Percentiles rank a stretch among this genome's conserved stretches.
phyloP scores from a whole-genome alignment of 2,329 filamentous ascomycete genomes.

The Arthroderma uncinatum region DNA sequence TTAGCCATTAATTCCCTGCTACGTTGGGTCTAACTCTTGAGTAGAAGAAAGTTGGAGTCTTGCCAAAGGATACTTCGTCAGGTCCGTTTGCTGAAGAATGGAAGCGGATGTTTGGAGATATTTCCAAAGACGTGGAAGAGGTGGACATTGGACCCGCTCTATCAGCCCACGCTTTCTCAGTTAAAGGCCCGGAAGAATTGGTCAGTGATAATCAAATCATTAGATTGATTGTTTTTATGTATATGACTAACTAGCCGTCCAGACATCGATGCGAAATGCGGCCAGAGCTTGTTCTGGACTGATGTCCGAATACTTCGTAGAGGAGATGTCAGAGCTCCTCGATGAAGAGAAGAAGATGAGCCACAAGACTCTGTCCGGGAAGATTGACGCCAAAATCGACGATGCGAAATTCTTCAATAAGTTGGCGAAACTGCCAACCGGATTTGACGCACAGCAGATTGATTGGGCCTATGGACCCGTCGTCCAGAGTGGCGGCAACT shows the following conservation, averaged over 20 bases:
- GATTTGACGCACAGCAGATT: slow-evolving; percentile 78
- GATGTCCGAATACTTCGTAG: slow-evolving; percentile 93
- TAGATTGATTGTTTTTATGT: slow-evolving; percentile 6
- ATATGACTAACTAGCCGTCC: slow-evolving; percentile 12
- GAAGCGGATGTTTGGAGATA: slow-evolving; percentile 69
- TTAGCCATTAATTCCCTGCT: neutral
- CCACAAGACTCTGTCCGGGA: slow-evolving; percentile 73
- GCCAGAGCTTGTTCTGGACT: slow-evolving; percentile 88
- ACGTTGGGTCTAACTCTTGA: slow-evolving; percentile 10
- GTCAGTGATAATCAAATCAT: slow-evolving; percentile 30
- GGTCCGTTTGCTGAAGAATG: slow-evolving; percentile 94
- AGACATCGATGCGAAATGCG: slow-evolving; percentile 84
- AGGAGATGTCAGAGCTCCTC: slow-evolving; percentile 93
- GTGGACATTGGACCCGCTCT: slow-evolving; percentile 75
- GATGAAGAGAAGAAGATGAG: slow-evolving; percentile 97
- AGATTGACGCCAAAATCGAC: slow-evolving; percentile 83
- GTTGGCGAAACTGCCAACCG: slow-evolving; percentile 67
- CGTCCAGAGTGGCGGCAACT: slow-evolving; percentile 90
- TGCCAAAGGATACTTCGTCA: slow-evolving; percentile 71
- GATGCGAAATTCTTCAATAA: slow-evolving; percentile 87
- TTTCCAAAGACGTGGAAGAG: slow-evolving; percentile 76
- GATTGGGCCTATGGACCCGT: slow-evolving; percentile 90
- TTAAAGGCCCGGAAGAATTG: slow-evolving; percentile 92
- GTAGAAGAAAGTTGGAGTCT: slow-evolving; percentile 78
- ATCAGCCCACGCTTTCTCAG: slow-evolving; percentile 70